Evolutionary conservation across 208 protist genomes (phyloP).

Genomic region (Wallacemonas sp.): DNA sequence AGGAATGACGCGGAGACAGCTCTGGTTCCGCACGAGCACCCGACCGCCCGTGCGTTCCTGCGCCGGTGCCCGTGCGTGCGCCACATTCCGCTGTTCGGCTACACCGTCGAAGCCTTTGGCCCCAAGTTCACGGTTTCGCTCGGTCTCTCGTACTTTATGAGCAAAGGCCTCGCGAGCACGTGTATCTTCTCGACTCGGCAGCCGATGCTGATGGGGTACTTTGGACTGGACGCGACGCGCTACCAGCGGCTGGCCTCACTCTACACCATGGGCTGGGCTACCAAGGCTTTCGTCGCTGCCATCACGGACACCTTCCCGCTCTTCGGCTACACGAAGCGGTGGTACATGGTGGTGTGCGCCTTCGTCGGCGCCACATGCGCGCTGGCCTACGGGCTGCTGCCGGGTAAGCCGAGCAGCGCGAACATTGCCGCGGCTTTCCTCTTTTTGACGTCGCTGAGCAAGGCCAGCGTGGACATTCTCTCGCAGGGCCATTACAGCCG

Average conservation of each 20-base stretch:
- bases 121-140: slow-evolving; percentile 33
- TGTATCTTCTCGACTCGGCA: slow-evolving; percentile 27
- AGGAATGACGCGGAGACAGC: not conserved
- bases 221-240: slow-evolving; percentile 24
- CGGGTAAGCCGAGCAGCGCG: slow-evolving; percentile 21
- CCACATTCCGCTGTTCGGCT: slow-evolving; percentile 30
- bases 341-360: slow-evolving; percentile 34
- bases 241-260: slow-evolving; percentile 38
- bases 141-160: slow-evolving; percentile 34
- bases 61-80: slow-evolving; percentile 17
- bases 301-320: slow-evolving; percentile 39
- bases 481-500: slow-evolving; percentile 47
- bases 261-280: slow-evolving; percentile 34
- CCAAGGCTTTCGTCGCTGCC: slow-evolving; percentile 35
- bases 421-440: slow-evolving; percentile 22
- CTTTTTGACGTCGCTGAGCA: slow-evolving; percentile 31
- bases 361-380: slow-evolving; percentile 25
- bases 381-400: slow-evolving; percentile 27
- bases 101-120: slow-evolving; percentile 24
- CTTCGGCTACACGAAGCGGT: slow-evolving; percentile 50
- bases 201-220: slow-evolving; percentile 27
- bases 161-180: slow-evolving; percentile 36
- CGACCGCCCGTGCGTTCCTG: slow-evolving; percentile 20
- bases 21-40: slow-evolving; percentile 16
- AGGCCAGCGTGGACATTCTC: slow-evolving; percentile 41